Conservation (phyloP, 2,329 filamentous ascomycete genomes). For the Apiospora arundinis region DNA sequence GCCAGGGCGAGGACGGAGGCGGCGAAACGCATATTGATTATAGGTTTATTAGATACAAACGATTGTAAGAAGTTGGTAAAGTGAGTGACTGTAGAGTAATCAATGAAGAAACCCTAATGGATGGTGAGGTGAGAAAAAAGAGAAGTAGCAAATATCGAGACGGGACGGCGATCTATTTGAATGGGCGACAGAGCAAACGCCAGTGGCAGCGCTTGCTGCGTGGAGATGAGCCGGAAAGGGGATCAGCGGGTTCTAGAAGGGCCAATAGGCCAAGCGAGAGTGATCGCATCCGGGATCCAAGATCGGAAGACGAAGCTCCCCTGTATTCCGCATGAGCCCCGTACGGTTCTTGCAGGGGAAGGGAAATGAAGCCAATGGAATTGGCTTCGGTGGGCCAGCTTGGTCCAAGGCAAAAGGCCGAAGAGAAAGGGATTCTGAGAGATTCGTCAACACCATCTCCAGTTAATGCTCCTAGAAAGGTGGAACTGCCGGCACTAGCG, state of each 20-base stretch:
- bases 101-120: slow-evolving; percentile 16
- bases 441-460: slow-evolving; percentile 10
- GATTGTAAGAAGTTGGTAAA: neutral
- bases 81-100: slow-evolving; percentile 18
- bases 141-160: neutral
- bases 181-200: neutral
- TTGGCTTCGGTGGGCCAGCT: neutral
- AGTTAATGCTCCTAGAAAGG: neutral
- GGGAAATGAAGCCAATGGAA: slow-evolving; percentile 13
- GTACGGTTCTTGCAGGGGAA: neutral
- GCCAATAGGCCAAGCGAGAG: slow-evolving; percentile 12
- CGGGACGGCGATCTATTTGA: neutral
- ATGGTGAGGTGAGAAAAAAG: neutral
- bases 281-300: slow-evolving; percentile 17
- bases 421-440: neutral
- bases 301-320: slow-evolving; percentile 4
- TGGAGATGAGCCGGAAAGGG: neutral
- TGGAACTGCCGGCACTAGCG: slow-evolving; percentile 11
- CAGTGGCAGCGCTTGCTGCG: neutral
- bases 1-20: slow-evolving; percentile 35
- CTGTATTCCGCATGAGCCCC: slow-evolving; percentile 8
- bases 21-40: slow-evolving; percentile 38
- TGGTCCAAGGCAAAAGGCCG: neutral
- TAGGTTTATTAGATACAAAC: slow-evolving; percentile 23
- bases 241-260: slow-evolving; percentile 17